Evolutionary conservation across 371 early-diverging fungal species (phyloP), one percentile per base, ranked within the genome.

Genomic region (Sanchytrium tribonematis): DNA sequence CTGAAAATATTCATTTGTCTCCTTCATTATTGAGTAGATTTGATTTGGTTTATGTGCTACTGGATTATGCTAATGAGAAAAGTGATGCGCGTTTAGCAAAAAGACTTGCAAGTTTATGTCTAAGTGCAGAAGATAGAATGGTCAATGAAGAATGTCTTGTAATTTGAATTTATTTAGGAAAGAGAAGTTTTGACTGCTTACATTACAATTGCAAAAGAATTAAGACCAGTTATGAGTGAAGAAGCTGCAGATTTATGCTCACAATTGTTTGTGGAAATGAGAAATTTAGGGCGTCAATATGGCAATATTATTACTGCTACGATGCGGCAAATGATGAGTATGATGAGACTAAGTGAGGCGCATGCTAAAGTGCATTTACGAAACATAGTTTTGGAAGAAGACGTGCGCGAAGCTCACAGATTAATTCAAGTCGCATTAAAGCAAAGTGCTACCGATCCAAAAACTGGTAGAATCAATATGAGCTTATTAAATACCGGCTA

Each of bases 381-480:
- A 5, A 48, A 48, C 5, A 5, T 48, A 48, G 48, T 48, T 12
- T 5, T 12, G 48, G 22, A 12, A 22, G 22, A 5, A 12, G 48
- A 48, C 22, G 48, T 48, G 22, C 5, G 22, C 48, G 48, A 48
- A 48, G 48, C 48, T 48, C 12, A 12, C 5, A 48, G 48, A 48
- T 48, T 48, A 22, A 48, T 48, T 12, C 48, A 48, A n/a, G 89
- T 87, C 69, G 96, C 94, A 27, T 82, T 99, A 75, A 88, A 93
- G 71, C 87, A 89, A 30, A 86, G 90, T 31, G 99, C 99, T 1
- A 89, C 94, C 30, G 98, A 99, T 77, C 99, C 99, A 1, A 82
- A 83, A 66, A 99, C 98, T 1, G 99, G 99, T 29, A 82, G 88
- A 70, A 86, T 99, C 48, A 99, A 99, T 74, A 84, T 97, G 81